A percentile compares a stretch with the other conserved stretches of the same genome.
Conservation (phyloP, 2,329 filamentous ascomycete species). For the Pyricularia grisea region DNA sequence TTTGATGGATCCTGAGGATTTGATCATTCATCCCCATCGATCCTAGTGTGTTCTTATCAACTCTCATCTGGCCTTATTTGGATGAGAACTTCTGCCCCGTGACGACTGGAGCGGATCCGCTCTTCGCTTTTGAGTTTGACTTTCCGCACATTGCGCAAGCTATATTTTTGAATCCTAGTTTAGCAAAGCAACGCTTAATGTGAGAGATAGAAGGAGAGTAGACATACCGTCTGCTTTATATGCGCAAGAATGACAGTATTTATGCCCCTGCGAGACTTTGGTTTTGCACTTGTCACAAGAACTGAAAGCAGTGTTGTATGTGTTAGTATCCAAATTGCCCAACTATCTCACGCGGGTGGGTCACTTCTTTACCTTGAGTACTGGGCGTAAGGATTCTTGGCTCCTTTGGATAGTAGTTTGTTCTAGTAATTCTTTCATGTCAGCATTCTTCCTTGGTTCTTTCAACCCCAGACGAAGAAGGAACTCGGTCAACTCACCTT, state of each 20-base stretch:
- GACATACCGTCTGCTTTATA: slow-evolving; percentile 50
- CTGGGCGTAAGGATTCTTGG: slow-evolving; percentile 57
- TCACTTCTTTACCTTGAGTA: slow-evolving; percentile 35
- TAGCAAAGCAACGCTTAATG: background rate
- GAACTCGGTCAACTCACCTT: slow-evolving; percentile 33
- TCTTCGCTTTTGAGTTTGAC: slow-evolving; percentile 38
- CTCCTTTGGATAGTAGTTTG: slow-evolving; percentile 54
- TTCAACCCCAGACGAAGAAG: too few species aligned
- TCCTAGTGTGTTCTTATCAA: background rate
- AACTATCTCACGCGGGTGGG: background rate
- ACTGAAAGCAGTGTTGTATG: slow-evolving; percentile 15
- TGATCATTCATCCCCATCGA: background rate
- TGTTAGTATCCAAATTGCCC: background rate
- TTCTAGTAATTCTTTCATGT: slow-evolving; percentile 29
- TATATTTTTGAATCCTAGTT: slow-evolving; percentile 15
- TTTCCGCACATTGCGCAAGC: slow-evolving; percentile 58
- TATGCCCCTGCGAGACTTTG: slow-evolving; percentile 52
- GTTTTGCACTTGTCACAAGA: slow-evolving; percentile 53
- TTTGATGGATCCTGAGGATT: background rate
- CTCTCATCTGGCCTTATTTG: slow-evolving; percentile 31
- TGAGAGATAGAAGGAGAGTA: background rate
- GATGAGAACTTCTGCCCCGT: slow-evolving; percentile 53
- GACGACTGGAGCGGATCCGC: slow-evolving; percentile 39
- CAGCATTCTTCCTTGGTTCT: background rate
- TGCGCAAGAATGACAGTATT: slow-evolving; percentile 52